A percentile compares a stretch with the other conserved stretches of the same genome.
Conservation (phyloP, 768 basidiomycete species). For the Boletus pseudopeckii region DNA sequence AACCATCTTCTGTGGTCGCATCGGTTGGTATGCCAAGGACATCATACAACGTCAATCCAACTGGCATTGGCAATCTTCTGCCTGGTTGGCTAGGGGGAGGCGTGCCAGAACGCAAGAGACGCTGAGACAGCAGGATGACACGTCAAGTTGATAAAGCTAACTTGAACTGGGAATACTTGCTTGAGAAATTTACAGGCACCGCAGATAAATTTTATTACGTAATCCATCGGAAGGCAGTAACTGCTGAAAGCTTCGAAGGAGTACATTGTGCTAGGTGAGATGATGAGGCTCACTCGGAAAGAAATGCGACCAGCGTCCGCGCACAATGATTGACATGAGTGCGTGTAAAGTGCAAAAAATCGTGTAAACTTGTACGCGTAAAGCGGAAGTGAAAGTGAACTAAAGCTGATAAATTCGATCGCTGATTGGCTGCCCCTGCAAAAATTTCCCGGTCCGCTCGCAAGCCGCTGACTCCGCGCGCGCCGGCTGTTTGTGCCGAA, state of each 20-base stretch:
- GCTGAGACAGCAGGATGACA: not conserved
- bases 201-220: not conserved
- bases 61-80: conserved; percentile 21
- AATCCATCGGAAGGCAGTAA: not conserved
- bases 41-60: conserved; percentile 38
- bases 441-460: not conserved
- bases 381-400: too few species aligned
- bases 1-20: conserved; percentile 53
- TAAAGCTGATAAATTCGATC: too few species aligned
- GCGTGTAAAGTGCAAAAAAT: not conserved
- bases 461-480: too few species aligned
- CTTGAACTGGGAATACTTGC: not conserved
- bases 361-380: too few species aligned
- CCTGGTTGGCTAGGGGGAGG: not conserved
- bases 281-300: not conserved
- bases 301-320: not conserved
- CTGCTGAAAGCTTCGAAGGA: too few species aligned
- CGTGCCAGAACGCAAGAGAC: not conserved
- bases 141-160: not conserved
- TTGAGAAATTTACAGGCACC: not conserved
- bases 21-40: conserved; percentile 43
- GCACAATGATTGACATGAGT: not conserved
- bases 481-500: too few species aligned
- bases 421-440: not conserved
- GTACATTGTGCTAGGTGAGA: not conserved